Evolutionary conservation across 345 rosid genomes (phyloP), one percentile per base, ranked within the genome.

Genomic region (Linum trigynum): DNA sequence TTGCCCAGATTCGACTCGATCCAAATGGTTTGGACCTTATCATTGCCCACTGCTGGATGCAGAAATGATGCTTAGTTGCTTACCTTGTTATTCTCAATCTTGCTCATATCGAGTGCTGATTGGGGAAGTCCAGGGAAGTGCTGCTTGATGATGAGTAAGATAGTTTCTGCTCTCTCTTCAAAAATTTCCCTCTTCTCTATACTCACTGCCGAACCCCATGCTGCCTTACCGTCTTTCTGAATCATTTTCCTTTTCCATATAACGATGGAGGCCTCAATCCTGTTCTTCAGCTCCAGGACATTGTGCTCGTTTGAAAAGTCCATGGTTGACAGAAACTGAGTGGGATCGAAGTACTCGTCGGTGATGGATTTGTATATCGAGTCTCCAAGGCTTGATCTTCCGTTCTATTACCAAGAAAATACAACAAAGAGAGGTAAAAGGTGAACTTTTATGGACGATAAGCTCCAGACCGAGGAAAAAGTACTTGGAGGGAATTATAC

Each of bases 351-450:
- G 78, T 78, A 73, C 2, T 94, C 99, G 14, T 79, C 82, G 1
- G 97, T 94, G 71, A 94, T 90, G 87, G 84, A 81, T 78, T 83
- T 94, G 72, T 94, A 94, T 61, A 86, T 87, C 50, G 78, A 71
- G 70, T 94, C 99, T 0, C 99, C 97, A 0, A 94, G 95, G 77
- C 97, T 94, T n/a, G 85, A 82, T 80, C 90, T 84, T 71, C 96
- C 98, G 51, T 91, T 89, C 98, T 91, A 37, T 67, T 45, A 62
- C 39, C 11, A 43, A 35, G 37, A 73, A 1, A 16, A 67, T 5
- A 9, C 12, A 3, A 14, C 11, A 10, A 38, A 32, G 32, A 23
- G 32, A 23, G 32, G 38, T 32, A n/a, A 5, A 45, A 4, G 51
- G 10, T 45, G 0, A 45, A 41, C 1, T 41, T 41, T 41, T 41